Conservation (phyloP, 2,329 filamentous ascomycete genomes). For the Fusarium secorum region DNA sequence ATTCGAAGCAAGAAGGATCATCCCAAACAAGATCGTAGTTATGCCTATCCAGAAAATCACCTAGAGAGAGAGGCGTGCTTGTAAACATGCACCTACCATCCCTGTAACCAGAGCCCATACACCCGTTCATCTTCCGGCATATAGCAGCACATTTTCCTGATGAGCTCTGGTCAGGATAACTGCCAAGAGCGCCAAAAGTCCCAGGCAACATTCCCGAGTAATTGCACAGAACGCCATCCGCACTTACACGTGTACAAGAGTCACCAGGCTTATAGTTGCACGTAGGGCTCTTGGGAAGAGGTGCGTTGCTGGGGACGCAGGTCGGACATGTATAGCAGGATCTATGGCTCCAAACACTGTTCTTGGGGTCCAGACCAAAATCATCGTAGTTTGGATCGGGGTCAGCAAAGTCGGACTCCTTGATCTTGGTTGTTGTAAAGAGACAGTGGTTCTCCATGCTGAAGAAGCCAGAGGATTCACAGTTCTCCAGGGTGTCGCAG, state of each 20-base stretch:
- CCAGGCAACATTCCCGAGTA: not conserved
- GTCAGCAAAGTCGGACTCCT: not conserved
- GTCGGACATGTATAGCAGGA: slow-evolving; percentile 6
- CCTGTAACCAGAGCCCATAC: not conserved
- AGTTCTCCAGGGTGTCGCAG: not conserved
- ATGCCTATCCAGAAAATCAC: not conserved
- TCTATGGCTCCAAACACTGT: slow-evolving; percentile 5
- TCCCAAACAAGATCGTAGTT: not conserved
- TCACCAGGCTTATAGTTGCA: slow-evolving; percentile 1
- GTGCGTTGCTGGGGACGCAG: not conserved
- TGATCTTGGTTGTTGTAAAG: not conserved
- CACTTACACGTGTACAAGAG: not conserved
- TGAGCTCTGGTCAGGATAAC: not conserved
- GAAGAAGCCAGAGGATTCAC: slow-evolving; percentile 5
- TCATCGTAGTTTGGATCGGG: not conserved
- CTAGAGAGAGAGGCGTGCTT: not conserved
- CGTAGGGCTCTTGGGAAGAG: not conserved
- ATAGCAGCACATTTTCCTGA: not conserved
- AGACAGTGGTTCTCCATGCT: slow-evolving; percentile 6
- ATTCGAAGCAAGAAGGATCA: not conserved
- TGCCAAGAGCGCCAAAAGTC: not conserved
- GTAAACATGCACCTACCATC: not conserved
- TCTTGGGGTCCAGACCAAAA: not conserved
- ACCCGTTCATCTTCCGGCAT: not conserved
- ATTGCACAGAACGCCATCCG: not conserved